Evolutionary conservation across 2,329 filamentous ascomycete genomes (phyloP), one percentile per base, ranked within the genome.

Genomic region (Metarhizium anisopliae): DNA sequence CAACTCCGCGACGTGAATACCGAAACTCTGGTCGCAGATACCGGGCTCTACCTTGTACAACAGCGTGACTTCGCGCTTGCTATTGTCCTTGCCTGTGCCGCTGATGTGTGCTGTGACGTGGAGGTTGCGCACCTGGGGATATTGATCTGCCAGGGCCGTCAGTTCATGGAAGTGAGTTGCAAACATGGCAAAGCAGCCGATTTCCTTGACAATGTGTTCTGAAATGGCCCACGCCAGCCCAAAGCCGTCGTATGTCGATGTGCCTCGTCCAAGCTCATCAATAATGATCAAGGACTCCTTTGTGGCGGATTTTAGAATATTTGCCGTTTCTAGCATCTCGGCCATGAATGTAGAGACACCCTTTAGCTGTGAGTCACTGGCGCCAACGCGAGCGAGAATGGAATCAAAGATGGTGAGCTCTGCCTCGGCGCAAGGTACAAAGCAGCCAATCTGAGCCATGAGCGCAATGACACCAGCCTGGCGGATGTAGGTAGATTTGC

Each of bases 301-400:
- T 0, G 94, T 99, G 2, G 94, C 94, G 0, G 90, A 95, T 74
- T 97, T 97, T 67, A 99, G 85, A 61, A 99, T 99, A 69, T 97
- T 97, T 62, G 94, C 91, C 1, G 94, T 99, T 70, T 99, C 94
- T 25, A 99, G 82, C 94, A 99, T 99, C 74, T 99, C 94, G 2
- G 94, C 94, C 95, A 99, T 99, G 72, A 99, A 99, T 0, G 94
- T 99, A 3, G 90, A 96, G 2, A 99, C 94, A 40, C 94, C 94
- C 73, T 97, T 97, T 60, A 99, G 86, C 71, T 97, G 94, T 6
- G 90, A 95, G 72, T 99, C 95, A 63, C 89, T 94, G 6, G 94
- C 95, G 47, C 95, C 94, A 0, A 99, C 94, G 63, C 94, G 88
- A 0, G 95, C 94, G 43, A 99, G 86, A 59, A 99, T 96, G 59